phyloP scores from a whole-genome alignment of 306 rosid genomes.

The Cicer pinnatifidum region DNA sequence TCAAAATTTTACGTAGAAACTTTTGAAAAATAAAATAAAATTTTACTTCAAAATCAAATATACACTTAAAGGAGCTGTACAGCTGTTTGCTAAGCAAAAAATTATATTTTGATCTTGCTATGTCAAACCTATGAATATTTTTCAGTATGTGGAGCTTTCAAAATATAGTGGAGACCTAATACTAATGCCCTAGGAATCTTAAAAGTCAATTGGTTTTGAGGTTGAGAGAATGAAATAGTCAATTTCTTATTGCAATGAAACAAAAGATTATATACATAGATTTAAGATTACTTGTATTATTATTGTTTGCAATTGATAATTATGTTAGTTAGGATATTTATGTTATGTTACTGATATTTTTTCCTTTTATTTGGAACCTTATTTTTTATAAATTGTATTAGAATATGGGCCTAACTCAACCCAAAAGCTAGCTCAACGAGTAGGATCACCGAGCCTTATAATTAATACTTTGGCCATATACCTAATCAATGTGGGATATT shows the following conservation, averaged over 20 bases:
- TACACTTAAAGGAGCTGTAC: slow-evolving; percentile 13
- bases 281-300: background rate
- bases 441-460: background rate
- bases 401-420: background rate
- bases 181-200: slow-evolving; percentile 2
- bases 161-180: slow-evolving; percentile 9
- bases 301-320: background rate
- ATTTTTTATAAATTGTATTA: background rate
- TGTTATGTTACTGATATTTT: background rate
- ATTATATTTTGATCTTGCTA: slow-evolving; percentile 21
- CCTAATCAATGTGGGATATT: background rate
- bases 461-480: background rate
- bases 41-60: background rate
- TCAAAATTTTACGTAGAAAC: background rate
- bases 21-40: background rate
- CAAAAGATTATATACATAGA: background rate
- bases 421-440: background rate
- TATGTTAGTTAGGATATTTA: background rate
- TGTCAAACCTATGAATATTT: slow-evolving; percentile 1
- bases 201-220: background rate
- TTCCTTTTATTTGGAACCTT: background rate
- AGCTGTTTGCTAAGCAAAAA: slow-evolving; percentile 1
- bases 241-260: slow-evolving; percentile 11
- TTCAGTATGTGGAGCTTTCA: slow-evolving; percentile 5
- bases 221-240: slow-evolving; percentile 32